Base-by-base conservation (phyloP, 306 rosid genomes). In the Begonia peltatifolia region DNA sequence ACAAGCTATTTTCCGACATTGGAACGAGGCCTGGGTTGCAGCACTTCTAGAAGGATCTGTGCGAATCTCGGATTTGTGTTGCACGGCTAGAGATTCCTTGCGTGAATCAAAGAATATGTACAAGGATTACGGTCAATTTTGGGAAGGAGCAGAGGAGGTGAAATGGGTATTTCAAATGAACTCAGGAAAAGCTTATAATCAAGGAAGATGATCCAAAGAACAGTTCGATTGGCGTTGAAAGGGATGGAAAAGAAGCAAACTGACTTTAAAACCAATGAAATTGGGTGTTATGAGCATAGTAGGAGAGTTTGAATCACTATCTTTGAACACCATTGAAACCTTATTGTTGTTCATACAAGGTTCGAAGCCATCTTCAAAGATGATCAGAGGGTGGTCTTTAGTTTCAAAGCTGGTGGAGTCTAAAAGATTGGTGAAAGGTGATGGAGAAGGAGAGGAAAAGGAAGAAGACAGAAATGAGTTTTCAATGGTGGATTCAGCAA, bases 331-430 rank as follows among this genome's bases (percentile, higher is more conserved):
- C n/a, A 44, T 71, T 12, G 57, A 61, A 50, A 51, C 61, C 5
- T 61, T 71, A 11, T 41, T 65, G 60, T 25, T 46, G 22, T 62
- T 47, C 2, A 41, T 62, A 46, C 55, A 57, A 17, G 65, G 65
- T 17, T 2, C 68, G 3, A 65, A 60, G 46, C 38, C 46, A 9
- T 48, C 12, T 36, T 11, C 60, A 20, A 60, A 65, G 49, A 49
- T 49, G 30, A 48, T 53, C 55, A 30, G 38, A 30, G 23, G 30
- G 8, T 61, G 68, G 71, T 41, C 76, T 25, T 25, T 52, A 17
- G 64, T 65, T 53, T 65, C 63, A 38, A 71, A 61, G 57, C 10
- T 65, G 42, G 55, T 64, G 50, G 52, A 64, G 10, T 20, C 71
- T 43, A 71, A 71, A 56, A 65, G 15, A 60, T 67, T 65, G 5